Evolutionary conservation across 78 protist species (phyloP).

Genomic region (Corallochytrium limacisporum): DNA sequence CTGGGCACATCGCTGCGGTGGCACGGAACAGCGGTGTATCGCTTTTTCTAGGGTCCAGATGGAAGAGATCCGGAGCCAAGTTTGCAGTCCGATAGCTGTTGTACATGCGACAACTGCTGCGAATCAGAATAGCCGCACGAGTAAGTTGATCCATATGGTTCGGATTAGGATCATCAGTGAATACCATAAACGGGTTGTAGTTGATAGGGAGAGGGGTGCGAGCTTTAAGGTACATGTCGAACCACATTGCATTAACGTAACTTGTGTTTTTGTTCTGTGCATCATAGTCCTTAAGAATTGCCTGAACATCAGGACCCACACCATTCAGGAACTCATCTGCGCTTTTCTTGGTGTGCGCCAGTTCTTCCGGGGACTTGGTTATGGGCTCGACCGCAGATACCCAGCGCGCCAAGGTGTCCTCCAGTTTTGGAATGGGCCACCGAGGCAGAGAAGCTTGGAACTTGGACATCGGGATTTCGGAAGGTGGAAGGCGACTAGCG

Average conservation of each 20-base stretch:
- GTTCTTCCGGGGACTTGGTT: conserved; percentile 16
- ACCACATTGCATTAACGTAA: conserved; percentile 3
- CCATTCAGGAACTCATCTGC: too few relatives aligned
- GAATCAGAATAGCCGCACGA: conserved; percentile 8
- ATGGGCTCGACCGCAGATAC: conserved; percentile 14
- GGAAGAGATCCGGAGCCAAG: conserved; percentile 24
- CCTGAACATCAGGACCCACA: background rate
- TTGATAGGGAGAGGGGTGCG: conserved; percentile 10
- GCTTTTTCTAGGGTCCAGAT: conserved; percentile 2
- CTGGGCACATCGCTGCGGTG: background rate
- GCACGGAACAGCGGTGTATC: background rate
- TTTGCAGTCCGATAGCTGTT: background rate
- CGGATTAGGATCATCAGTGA: background rate
- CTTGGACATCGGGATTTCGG: too few relatives aligned
- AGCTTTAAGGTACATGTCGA: conserved; percentile 20
- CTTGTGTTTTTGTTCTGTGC: background rate
- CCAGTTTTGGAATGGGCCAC: conserved; percentile 26
- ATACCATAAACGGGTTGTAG: conserved; percentile 7
- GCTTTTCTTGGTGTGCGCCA: background rate
- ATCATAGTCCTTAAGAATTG: background rate
- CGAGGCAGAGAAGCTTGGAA: conserved; percentile 11
- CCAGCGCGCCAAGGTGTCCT: background rate
- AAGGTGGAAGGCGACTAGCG: too few relatives aligned
- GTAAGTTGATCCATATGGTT: background rate
- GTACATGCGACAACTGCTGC: background rate